A percentile compares a stretch with the other conserved stretches of the same genome.
These are phyloP conservation scores for Rhododendron simsii DNA, from an alignment of 148 eudicot species.

Conservation along the genomic window DNA sequence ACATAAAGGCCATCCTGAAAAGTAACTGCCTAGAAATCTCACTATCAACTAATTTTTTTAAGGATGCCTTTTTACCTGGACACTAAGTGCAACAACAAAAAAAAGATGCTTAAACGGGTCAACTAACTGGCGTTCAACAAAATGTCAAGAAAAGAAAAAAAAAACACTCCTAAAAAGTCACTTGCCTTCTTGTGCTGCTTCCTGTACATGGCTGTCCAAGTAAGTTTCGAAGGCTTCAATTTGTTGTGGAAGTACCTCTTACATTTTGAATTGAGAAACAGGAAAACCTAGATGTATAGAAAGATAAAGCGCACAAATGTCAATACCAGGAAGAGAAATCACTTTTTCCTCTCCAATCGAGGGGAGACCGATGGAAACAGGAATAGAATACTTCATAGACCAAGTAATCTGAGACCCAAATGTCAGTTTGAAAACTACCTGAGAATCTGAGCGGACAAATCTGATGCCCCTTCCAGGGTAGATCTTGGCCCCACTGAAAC, in stretches of 20 bases:
- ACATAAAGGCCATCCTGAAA: not conserved
- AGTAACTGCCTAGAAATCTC: not conserved
- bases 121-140: no score
- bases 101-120: not conserved
- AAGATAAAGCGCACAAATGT: not conserved
- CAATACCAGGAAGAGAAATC: not conserved
- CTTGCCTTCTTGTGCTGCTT: slow-evolving; percentile 36
- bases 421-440: slow-evolving; percentile 10
- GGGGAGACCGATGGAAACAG: not conserved
- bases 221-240: slow-evolving; percentile 43
- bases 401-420: not conserved
- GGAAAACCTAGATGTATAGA: not conserved
- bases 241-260: slow-evolving; percentile 51
- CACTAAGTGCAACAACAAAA: not conserved
- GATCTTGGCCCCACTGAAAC: slow-evolving; percentile 39
- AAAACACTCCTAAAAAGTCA: not conserved
- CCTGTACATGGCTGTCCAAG: slow-evolving; percentile 41
- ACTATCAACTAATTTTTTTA: not conserved
- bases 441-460: slow-evolving; percentile 36
- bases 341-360: not conserved
- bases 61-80: not conserved
- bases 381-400: not conserved
- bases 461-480: slow-evolving; percentile 40
- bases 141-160: no score
- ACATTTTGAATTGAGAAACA: slow-evolving; percentile 43